Percentiles rank a stretch among this genome's conserved stretches.
Conservation (phyloP, 2,329 filamentous ascomycete species). For the Cladophialophora yegresii region DNA sequence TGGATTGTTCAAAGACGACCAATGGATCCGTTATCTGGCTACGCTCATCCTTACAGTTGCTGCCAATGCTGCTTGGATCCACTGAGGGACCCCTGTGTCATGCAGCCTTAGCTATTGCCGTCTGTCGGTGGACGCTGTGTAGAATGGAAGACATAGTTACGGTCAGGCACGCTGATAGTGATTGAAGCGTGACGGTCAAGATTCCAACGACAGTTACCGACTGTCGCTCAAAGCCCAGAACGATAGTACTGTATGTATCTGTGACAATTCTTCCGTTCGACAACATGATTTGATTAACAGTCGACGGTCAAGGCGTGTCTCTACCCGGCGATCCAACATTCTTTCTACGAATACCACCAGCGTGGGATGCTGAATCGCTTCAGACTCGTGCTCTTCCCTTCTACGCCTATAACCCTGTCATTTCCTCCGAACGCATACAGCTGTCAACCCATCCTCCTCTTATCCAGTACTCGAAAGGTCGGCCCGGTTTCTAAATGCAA, state of each 20-base stretch:
- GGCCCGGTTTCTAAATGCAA: neutral
- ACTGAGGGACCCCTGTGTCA: neutral
- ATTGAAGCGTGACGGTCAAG: neutral
- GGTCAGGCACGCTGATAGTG: neutral
- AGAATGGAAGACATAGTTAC: neutral
- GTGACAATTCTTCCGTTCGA: neutral
- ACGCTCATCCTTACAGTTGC: neutral
- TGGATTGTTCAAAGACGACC: too few relatives aligned
- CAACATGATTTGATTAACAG: neutral
- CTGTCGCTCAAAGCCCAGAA: too few relatives aligned
- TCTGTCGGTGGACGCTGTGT: too few relatives aligned
- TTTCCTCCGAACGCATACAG: neutral
- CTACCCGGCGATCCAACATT: neutral
- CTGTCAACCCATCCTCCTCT: constrained; percentile 1
- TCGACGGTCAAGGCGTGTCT: neutral
- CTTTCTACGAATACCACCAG: constrained; percentile 1
- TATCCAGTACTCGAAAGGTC: neutral
- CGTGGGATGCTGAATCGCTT: constrained; percentile 13
- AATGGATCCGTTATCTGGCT: neutral
- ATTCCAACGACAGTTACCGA: neutral
- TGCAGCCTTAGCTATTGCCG: neutral
- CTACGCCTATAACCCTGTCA: neutral
- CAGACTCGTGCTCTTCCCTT: neutral
- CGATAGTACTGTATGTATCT: too few relatives aligned
- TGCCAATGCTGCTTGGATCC: neutral